Percentiles rank a stretch among this genome's conserved stretches.
These are phyloP conservation scores for Botryotinia convoluta DNA, from an alignment of 2,329 filamentous ascomycete species.

Conservation along the genomic window DNA sequence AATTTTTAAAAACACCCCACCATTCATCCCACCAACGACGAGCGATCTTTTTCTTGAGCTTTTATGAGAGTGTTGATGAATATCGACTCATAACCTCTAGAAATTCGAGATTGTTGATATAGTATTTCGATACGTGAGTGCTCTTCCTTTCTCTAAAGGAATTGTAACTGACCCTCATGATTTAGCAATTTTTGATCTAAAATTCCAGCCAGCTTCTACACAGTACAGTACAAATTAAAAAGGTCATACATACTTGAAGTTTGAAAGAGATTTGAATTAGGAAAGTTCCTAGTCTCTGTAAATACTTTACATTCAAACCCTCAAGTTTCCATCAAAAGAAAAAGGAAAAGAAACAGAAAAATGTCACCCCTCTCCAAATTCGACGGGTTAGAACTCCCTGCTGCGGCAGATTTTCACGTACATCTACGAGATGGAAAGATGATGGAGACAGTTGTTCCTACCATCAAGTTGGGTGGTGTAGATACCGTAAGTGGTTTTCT, in stretches of 20 bases:
- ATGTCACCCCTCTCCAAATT: conserved; percentile 15
- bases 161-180: not conserved
- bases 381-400: conserved; percentile 50
- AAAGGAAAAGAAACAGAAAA: not conserved
- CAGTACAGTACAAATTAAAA: not conserved
- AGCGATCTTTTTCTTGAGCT: not conserved
- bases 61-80: not conserved
- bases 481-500: conserved; percentile 45
- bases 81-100: not conserved
- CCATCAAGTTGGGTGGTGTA: conserved; percentile 60
- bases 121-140: not conserved
- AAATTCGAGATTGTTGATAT: not conserved
- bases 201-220: not conserved
- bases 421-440: conserved; percentile 43
- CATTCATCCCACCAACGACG: conserved; percentile 9
- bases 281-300: not conserved
- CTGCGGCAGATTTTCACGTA: conserved; percentile 57
- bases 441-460: conserved; percentile 56
- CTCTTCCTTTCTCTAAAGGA: not conserved
- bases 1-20: conserved; percentile 7
- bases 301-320: not conserved
- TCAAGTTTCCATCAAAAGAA: not conserved
- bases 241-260: not conserved
- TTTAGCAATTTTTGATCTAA: not conserved
- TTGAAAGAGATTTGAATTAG: not conserved